Percentiles rank a stretch among this genome's conserved stretches.
phyloP scores from a whole-genome alignment of 805 yeast species.

The Starmerella davenportii region DNA sequence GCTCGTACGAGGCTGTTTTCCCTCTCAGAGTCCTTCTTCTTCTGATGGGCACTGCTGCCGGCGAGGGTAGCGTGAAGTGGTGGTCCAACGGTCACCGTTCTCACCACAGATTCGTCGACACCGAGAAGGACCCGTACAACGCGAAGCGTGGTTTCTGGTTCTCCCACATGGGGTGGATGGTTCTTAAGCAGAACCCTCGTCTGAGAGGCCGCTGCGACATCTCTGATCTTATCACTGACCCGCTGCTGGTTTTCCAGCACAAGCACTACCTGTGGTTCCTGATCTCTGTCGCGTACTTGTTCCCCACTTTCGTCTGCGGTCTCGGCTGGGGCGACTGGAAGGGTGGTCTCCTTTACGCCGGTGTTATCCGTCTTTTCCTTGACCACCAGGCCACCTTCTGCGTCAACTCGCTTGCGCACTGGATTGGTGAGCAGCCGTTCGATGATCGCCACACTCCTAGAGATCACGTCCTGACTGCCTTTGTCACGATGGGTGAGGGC shows the following conservation, averaged over 20 bases:
- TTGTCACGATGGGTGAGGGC: constrained; percentile 76
- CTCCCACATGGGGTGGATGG: constrained; percentile 81
- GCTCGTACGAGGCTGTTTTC: constrained; percentile 32
- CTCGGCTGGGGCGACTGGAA: constrained; percentile 50
- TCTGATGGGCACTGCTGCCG: constrained; percentile 52
- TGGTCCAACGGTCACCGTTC: constrained; percentile 78
- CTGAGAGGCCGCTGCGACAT: constrained; percentile 48
- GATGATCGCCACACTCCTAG: constrained; percentile 58
- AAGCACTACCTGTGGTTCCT: constrained; percentile 46
- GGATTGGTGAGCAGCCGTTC: constrained; percentile 53
- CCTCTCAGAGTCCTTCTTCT: constrained; percentile 34
- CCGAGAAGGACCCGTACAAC: constrained; percentile 76
- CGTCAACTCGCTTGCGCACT: constrained; percentile 72
- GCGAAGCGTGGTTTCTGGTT: constrained; percentile 62
- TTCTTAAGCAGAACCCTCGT: constrained; percentile 48
- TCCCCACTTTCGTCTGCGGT: constrained; percentile 54
- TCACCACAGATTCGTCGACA: constrained; percentile 77
- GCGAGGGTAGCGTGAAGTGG: constrained; percentile 56
- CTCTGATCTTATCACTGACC: constrained; percentile 43
- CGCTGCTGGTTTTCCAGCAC: constrained; percentile 48
- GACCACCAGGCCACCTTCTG: constrained; percentile 68
- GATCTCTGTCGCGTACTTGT: constrained; percentile 32
- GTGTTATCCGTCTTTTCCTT: constrained; percentile 47
- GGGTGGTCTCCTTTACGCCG: constrained; percentile 70
- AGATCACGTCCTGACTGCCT: constrained; percentile 44